Conservation (phyloP, 495 filamentous ascomycete species). For the Aspergillus mulundensis region DNA sequence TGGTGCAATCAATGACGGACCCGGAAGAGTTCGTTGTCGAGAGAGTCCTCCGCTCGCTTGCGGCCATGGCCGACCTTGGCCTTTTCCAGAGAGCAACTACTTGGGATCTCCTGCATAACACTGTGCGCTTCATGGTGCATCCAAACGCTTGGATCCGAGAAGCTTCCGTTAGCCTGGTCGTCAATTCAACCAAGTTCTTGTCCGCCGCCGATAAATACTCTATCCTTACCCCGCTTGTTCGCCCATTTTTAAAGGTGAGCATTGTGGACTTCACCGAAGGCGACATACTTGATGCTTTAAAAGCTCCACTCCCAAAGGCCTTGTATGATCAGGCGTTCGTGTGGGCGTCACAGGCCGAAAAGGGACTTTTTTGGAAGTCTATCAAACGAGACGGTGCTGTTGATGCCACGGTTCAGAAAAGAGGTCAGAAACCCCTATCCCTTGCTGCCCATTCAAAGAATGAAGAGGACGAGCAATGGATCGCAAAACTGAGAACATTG, state of each 20-base stretch:
- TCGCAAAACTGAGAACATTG: slow-evolving; percentile 74
- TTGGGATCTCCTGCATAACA: slow-evolving; percentile 80
- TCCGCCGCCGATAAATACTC: slow-evolving; percentile 78
- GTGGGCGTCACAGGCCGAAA: slow-evolving; percentile 80
- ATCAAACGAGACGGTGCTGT: slow-evolving; percentile 56
- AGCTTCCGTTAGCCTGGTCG: slow-evolving; percentile 77
- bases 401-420: slow-evolving; percentile 23
- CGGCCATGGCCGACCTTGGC: slow-evolving; percentile 84
- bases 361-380: slow-evolving; percentile 80
- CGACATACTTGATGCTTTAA: slow-evolving; percentile 74
- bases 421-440: slow-evolving; percentile 31
- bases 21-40: slow-evolving; percentile 94
- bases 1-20: slow-evolving; percentile 95
- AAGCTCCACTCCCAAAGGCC: slow-evolving; percentile 71
- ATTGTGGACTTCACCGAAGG: slow-evolving; percentile 64
- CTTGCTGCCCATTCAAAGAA: slow-evolving; percentile 54
- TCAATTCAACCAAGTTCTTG: slow-evolving; percentile 70
- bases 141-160: slow-evolving; percentile 95
- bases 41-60: slow-evolving; percentile 80
- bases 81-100: slow-evolving; percentile 78
- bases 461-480: slow-evolving; percentile 96
- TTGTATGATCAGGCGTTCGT: slow-evolving; percentile 80
- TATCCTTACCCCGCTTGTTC: slow-evolving; percentile 72
- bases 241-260: slow-evolving; percentile 73
- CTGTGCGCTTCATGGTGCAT: slow-evolving; percentile 82